Conservation (phyloP, 495 filamentous ascomycete genomes). For the Sordaria brevicollis region DNA sequence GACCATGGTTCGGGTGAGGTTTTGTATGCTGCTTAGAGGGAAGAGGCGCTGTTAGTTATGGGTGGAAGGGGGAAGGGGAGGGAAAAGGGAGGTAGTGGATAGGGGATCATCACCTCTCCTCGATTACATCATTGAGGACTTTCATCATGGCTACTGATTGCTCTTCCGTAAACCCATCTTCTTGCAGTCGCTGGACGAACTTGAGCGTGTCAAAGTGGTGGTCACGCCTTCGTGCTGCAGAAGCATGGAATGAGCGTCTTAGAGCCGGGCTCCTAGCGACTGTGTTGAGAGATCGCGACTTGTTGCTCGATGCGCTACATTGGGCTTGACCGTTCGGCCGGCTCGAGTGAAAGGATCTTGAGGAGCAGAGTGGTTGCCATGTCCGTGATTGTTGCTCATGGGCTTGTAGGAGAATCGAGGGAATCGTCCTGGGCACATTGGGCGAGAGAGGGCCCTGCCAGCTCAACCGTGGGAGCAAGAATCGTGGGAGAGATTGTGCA, state of each 20-base stretch:
- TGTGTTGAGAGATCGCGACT: not conserved
- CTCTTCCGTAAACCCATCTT: constrained; percentile 91
- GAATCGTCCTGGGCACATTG: not conserved
- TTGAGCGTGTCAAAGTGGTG: constrained; percentile 99
- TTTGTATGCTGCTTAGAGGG: constrained; percentile 60
- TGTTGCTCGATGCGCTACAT: not conserved
- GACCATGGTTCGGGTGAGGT: constrained; percentile 97
- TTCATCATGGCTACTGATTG: constrained; percentile 96
- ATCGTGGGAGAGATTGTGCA: constrained; percentile 33
- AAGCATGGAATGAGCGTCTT: constrained; percentile 58
- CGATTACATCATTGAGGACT: constrained; percentile 91
- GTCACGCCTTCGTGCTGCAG: constrained; percentile 50
- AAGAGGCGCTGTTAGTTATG: not conserved
- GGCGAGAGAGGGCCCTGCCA: constrained; percentile 28
- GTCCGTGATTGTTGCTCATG: not conserved
- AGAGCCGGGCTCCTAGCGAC: constrained; percentile 17
- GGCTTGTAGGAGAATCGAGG: not conserved
- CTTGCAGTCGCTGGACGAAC: constrained; percentile 82
- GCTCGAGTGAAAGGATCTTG: constrained; percentile 5
- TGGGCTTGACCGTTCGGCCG: not conserved
- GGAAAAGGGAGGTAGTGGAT: not conserved
- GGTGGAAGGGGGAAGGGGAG: not conserved
- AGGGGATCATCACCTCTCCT: constrained; percentile 56
- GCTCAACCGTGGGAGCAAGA: constrained; percentile 44
- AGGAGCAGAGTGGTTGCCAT: constrained; percentile 1